phyloP scores from a whole-genome alignment of 495 filamentous ascomycete genomes.

The Aspergillus bertholletiae region DNA sequence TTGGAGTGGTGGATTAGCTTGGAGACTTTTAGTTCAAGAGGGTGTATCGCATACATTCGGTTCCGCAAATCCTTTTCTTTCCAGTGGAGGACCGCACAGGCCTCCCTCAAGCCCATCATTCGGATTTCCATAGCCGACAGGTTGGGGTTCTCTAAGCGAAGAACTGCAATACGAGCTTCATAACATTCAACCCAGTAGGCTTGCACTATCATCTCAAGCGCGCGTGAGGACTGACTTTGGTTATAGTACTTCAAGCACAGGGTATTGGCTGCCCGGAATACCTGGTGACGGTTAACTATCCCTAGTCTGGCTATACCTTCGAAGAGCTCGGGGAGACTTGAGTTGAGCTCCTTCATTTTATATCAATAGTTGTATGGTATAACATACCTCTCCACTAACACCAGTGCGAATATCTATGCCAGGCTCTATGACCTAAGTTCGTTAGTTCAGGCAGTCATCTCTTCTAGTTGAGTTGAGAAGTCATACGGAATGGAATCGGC shows the following conservation, averaged over 20 bases:
- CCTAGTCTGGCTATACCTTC: background rate
- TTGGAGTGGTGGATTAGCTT: background rate
- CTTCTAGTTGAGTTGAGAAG: background rate
- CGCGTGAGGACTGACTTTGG: conserved; percentile 20
- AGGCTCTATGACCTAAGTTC: conserved; percentile 11
- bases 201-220: conserved; percentile 24
- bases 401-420: conserved; percentile 16
- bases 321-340: background rate
- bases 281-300: background rate
- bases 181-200: conserved; percentile 24
- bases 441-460: background rate
- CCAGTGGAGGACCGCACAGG: conserved; percentile 16
- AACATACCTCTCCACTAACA: conserved; percentile 14
- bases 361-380: background rate
- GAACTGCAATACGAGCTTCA: conserved; percentile 15
- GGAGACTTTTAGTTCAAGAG: background rate
- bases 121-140: conserved; percentile 15
- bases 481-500: conserved; percentile 10
- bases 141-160: conserved; percentile 14
- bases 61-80: conserved; percentile 23
- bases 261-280: conserved; percentile 15
- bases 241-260: conserved; percentile 21
- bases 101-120: conserved; percentile 19
- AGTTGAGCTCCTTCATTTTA: background rate
- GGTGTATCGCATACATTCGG: conserved; percentile 8